Conservation (phyloP, 164 flowering plant genomes). For the Chimonanthus salicifolius region DNA sequence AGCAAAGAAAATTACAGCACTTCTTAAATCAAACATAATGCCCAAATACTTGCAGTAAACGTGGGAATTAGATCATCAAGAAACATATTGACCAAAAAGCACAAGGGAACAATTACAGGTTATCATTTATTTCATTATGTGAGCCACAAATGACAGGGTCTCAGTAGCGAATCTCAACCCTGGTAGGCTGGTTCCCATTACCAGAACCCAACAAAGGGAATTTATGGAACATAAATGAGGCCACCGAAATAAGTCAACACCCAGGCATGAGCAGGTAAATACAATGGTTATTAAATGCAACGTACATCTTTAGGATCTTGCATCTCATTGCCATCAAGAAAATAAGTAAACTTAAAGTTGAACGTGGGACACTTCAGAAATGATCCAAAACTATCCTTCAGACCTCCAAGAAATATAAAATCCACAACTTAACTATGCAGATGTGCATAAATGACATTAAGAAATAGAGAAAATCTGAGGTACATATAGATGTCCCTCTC, state of each 20-base stretch:
- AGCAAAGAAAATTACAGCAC: neutral
- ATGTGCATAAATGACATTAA: neutral
- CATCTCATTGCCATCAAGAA: neutral
- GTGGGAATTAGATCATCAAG: too few relatives aligned
- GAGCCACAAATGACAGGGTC: neutral
- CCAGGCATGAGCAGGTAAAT: neutral
- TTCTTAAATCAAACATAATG: neutral
- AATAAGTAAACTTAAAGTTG: neutral
- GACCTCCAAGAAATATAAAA: neutral
- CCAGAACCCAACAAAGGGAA: neutral
- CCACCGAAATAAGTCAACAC: neutral
- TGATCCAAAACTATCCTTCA: neutral
- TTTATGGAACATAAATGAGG: neutral
- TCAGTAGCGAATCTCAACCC: neutral
- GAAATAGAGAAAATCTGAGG: too few relatives aligned
- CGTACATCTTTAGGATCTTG: neutral
- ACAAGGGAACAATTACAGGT: neutral
- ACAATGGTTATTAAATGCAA: too few relatives aligned
- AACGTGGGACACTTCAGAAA: neutral
- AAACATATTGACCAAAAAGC: neutral
- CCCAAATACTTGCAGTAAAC: neutral
- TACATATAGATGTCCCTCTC: too few relatives aligned
- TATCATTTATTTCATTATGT: neutral
- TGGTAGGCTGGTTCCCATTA: too few relatives aligned
- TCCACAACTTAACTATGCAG: neutral